Percentiles rank a stretch among this genome's conserved stretches.
Conservation (phyloP, 2,329 filamentous ascomycete species). For the Coniochaeta sp. region DNA sequence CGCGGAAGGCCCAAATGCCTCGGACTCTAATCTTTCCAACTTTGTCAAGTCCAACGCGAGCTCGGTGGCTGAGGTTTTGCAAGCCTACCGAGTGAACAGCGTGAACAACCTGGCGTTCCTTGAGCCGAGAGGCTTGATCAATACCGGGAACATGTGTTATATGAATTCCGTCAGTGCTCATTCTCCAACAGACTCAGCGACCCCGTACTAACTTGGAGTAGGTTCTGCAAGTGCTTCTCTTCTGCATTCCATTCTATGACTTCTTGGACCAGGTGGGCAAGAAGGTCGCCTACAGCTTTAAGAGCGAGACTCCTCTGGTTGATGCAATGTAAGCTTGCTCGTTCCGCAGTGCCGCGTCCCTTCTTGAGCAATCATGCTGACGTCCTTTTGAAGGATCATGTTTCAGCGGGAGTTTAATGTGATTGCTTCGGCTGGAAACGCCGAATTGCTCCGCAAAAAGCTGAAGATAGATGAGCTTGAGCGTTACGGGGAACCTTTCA, state of each 20-base stretch:
- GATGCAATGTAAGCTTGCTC: constrained; percentile 71
- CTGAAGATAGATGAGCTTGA: constrained; percentile 81
- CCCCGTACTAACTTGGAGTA: constrained; percentile 34
- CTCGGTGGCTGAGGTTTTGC: constrained; percentile 71
- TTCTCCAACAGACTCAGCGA: not conserved
- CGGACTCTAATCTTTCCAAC: constrained; percentile 20
- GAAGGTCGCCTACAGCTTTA: constrained; percentile 82
- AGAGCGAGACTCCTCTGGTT: constrained; percentile 86
- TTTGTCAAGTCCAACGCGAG: constrained; percentile 39
- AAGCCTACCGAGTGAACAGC: constrained; percentile 60
- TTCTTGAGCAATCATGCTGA: constrained; percentile 4
- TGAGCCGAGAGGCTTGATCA: constrained; percentile 87
- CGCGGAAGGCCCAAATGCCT: constrained; percentile 10
- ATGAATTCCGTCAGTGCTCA: constrained; percentile 86
- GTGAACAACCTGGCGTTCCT: constrained; percentile 70
- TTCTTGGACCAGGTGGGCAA: constrained; percentile 84
- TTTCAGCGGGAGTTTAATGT: constrained; percentile 90
- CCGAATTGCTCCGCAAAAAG: constrained; percentile 64
- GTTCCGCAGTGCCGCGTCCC: not conserved
- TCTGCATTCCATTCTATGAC: constrained; percentile 88
- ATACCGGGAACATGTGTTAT: constrained; percentile 99
- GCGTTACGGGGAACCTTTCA: constrained; percentile 84
- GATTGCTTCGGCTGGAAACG: constrained; percentile 69
- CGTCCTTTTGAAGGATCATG: constrained; percentile 63
- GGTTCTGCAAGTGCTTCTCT: constrained; percentile 93